Percentiles rank a stretch among this genome's conserved stretches.
Evolutionary conservation across 352 stramenopile genomes (phyloP).

Genomic region (Globisporangium spiculum): DNA sequence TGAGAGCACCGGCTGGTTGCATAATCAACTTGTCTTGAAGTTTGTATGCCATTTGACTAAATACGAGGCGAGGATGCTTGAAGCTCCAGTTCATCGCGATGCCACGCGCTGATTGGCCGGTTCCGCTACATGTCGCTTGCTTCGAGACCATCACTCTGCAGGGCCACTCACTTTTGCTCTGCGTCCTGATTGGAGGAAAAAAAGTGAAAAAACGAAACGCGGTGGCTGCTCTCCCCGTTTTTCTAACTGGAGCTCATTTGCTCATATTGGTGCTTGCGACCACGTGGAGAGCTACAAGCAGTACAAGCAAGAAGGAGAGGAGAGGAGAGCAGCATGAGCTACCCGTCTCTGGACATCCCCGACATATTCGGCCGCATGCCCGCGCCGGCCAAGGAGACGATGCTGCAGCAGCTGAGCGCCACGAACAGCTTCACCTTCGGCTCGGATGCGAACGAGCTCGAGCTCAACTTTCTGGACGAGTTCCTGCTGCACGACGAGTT

Average conservation of each 20-base stretch:
- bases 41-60: neutral
- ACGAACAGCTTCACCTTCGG: neutral
- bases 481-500: constrained; percentile 44
- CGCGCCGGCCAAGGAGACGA: neutral
- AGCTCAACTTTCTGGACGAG: constrained; percentile 48
- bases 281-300: neutral
- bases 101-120: neutral
- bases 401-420: neutral
- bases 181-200: too few species aligned
- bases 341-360: neutral
- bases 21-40: neutral
- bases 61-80: neutral
- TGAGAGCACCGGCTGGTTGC: neutral
- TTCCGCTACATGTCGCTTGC: neutral
- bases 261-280: constrained; percentile 2
- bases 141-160: neutral
- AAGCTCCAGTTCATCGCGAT: neutral
- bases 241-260: neutral
- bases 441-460: constrained; percentile 23
- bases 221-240: neutral
- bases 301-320: neutral
- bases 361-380: neutral
- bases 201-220: too few species aligned
- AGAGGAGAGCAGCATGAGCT: neutral
- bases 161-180: too few species aligned